These are phyloP conservation scores for Pisolithus marmoratus DNA, from an alignment of 768 basidiomycete species.

Conservation along the genomic window DNA sequence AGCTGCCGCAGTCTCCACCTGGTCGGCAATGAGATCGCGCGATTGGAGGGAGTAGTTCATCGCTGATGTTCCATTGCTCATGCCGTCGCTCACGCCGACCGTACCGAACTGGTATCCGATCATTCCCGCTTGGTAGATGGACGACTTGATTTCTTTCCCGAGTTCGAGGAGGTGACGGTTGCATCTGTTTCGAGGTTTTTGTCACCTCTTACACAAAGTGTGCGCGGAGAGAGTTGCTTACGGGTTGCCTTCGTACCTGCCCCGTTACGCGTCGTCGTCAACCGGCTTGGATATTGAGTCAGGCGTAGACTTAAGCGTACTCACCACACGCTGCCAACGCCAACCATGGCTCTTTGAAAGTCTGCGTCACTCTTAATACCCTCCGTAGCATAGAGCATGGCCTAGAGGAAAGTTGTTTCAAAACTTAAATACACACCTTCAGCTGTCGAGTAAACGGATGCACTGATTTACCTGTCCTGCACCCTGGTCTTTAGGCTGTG, in stretches of 20 bases:
- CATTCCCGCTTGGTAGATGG: constrained; percentile 60
- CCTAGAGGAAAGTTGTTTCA: constrained; percentile 41
- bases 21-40: constrained; percentile 95
- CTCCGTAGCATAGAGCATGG: constrained; percentile 99
- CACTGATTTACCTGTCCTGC: constrained; percentile 70
- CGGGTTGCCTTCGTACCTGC: constrained; percentile 99
- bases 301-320: constrained; percentile 23
- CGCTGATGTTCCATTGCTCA: constrained; percentile 93
- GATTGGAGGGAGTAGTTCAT: constrained; percentile 98
- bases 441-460: neutral
- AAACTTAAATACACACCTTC: neutral
- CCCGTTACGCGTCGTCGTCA: neutral
- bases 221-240: constrained; percentile 37
- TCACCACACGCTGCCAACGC: constrained; percentile 94
- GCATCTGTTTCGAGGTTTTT: constrained; percentile 51
- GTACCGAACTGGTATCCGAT: constrained; percentile 98
- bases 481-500: constrained; percentile 90
- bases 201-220: too few species aligned
- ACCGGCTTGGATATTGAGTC: neutral
- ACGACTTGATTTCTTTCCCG: constrained; percentile 82
- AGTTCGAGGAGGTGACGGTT: constrained; percentile 89
- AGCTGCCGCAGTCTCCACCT: constrained; percentile 92
- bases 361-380: constrained; percentile 76
- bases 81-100: constrained; percentile 96
- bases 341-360: constrained; percentile 95